Percentiles rank a stretch among this genome's conserved stretches.
phyloP scores from a whole-genome alignment of 257 asterid species.

The Jasminum sambac region DNA sequence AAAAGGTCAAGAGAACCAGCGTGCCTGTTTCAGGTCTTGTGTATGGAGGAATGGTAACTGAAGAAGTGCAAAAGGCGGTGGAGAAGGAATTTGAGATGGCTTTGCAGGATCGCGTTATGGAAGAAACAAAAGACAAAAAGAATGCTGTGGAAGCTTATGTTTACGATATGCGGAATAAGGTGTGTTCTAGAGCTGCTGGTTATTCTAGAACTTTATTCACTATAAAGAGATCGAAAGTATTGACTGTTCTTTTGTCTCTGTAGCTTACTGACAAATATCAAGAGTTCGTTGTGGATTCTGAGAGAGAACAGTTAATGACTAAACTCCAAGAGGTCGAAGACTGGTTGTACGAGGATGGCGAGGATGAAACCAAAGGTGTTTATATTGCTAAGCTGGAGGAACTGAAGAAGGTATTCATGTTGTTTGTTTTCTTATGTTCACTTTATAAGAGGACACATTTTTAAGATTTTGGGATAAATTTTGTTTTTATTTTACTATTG shows the following conservation, averaged over 20 bases:
- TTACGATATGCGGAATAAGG: conserved; percentile 92
- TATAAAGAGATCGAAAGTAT: not conserved
- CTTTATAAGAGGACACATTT: not conserved
- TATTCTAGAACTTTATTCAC: not conserved
- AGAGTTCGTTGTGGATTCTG: conserved; percentile 59
- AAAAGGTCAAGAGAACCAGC: conserved; percentile 73
- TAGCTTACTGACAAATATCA: conserved; percentile 7
- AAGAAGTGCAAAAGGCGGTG: conserved; percentile 79
- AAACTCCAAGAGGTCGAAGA: conserved; percentile 91
- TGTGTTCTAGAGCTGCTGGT: conserved; percentile 19
- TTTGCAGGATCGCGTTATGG: conserved; percentile 97
- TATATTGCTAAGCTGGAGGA: conserved; percentile 9
- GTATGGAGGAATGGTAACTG: conserved; percentile 66
- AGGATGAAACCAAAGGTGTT: conserved; percentile 78
- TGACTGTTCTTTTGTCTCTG: conserved; percentile 1
- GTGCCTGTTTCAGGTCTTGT: conserved; percentile 74
- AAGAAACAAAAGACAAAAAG: conserved; percentile 95
- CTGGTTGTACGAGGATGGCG: conserved; percentile 97
- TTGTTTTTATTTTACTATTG: too few relatives aligned
- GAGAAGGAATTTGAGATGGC: conserved; percentile 99
- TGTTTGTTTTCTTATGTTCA: not conserved
- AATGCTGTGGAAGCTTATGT: conserved; percentile 97
- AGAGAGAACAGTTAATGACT: conserved; percentile 65
- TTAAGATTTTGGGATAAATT: not conserved
- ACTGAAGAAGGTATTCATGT: conserved; percentile 34